Conservation (phyloP, 2,329 filamentous ascomycete species). For the Atkinsonella texensis region DNA sequence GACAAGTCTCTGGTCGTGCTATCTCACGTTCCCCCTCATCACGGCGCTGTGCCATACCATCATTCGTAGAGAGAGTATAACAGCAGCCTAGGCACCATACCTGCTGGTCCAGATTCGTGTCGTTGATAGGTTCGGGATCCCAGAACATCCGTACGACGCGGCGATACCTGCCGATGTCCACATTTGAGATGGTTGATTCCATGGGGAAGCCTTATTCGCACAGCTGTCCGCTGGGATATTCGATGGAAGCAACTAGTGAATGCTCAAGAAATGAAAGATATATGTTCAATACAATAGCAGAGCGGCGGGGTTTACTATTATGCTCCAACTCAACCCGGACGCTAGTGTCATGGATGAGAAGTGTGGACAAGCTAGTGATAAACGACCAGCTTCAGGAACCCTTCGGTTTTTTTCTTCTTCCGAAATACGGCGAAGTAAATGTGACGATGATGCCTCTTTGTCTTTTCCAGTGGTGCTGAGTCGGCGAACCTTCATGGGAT, state of each 20-base stretch:
- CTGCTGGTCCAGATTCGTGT: conserved; percentile 50
- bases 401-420: too few relatives aligned
- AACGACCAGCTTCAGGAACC: too few relatives aligned
- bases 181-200: conserved; percentile 35
- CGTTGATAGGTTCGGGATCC: conserved; percentile 80
- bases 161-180: conserved; percentile 65
- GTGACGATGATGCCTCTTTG: too few relatives aligned
- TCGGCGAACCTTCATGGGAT: too few relatives aligned
- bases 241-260: background rate
- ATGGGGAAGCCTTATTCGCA: conserved; percentile 11
- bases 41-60: background rate
- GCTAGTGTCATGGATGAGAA: too few relatives aligned
- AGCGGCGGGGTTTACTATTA: background rate
- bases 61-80: conserved; percentile 30
- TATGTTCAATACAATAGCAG: background rate
- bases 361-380: too few relatives aligned
- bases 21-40: background rate
- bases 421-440: too few relatives aligned
- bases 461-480: too few relatives aligned
- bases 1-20: background rate
- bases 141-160: conserved; percentile 84
- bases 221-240: background rate
- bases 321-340: background rate
- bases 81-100: conserved; percentile 70
- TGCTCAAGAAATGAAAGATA: background rate